These are phyloP conservation scores for Phytophthora uliginosa DNA, from an alignment of 352 stramenopile genomes.

Conservation along the genomic window DNA sequence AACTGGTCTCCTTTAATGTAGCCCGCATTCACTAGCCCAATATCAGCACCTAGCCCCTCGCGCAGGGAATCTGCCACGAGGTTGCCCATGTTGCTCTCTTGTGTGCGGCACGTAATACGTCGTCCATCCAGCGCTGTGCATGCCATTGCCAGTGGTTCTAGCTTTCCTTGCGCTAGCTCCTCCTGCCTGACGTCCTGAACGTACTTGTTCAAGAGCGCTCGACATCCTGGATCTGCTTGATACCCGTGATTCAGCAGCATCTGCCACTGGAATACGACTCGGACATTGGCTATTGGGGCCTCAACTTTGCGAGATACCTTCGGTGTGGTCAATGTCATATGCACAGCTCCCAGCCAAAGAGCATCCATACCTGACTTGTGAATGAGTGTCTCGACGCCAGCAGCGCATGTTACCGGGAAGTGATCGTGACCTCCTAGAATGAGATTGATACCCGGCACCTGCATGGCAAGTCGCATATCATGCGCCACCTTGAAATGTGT, in stretches of 20 bases:
- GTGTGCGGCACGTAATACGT: slow-evolving; percentile 63
- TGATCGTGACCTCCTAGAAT: slow-evolving; percentile 94
- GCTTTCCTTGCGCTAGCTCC: slow-evolving; percentile 53
- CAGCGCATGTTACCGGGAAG: slow-evolving; percentile 72
- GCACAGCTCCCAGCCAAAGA: slow-evolving; percentile 80
- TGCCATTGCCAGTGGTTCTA: slow-evolving; percentile 42
- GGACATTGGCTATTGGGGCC: not conserved
- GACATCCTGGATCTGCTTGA: slow-evolving; percentile 54
- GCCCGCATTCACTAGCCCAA: slow-evolving; percentile 82
- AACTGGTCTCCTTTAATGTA: slow-evolving; percentile 84
- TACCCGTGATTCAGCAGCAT: slow-evolving; percentile 79
- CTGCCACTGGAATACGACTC: slow-evolving; percentile 64
- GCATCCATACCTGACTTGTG: slow-evolving; percentile 91
- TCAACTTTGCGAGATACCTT: not conserved
- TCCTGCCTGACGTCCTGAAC: slow-evolving; percentile 56
- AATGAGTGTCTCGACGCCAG: slow-evolving; percentile 64
- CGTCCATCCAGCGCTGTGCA: slow-evolving; percentile 70
- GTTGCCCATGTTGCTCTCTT: slow-evolving; percentile 83
- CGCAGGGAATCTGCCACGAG: slow-evolving; percentile 81
- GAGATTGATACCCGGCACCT: slow-evolving; percentile 74
- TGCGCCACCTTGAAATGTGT: slow-evolving; percentile 80
- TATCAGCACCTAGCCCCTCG: slow-evolving; percentile 55
- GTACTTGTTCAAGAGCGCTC: slow-evolving; percentile 58
- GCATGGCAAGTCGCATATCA: slow-evolving; percentile 68
- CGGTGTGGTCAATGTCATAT: slow-evolving; percentile 58